These are phyloP conservation scores for Hortaea sp. DNA, from an alignment of 2,329 filamentous ascomycete species.

Conservation along the genomic window DNA sequence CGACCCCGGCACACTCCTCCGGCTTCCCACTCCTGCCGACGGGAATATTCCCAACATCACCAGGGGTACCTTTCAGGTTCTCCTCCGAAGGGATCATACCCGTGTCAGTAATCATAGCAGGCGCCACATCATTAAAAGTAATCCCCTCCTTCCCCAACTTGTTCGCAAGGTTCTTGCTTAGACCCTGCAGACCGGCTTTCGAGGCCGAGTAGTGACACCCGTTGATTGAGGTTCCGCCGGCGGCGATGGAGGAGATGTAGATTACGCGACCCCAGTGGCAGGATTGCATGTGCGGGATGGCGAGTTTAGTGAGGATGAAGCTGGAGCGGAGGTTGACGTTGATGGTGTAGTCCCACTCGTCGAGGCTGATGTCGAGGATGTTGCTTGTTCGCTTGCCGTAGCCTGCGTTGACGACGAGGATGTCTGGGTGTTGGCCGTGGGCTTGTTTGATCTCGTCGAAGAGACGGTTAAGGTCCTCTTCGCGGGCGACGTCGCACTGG, in stretches of 20 bases:
- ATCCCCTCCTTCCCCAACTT: slow-evolving; percentile 53
- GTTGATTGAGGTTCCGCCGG: slow-evolving; percentile 54
- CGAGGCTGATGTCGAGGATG: slow-evolving; percentile 47
- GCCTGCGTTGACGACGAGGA: slow-evolving; percentile 57
- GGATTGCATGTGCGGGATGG: slow-evolving; percentile 50
- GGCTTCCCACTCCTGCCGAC: slow-evolving; percentile 48
- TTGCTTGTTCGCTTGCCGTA: slow-evolving; percentile 48
- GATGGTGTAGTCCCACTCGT: slow-evolving; percentile 56
- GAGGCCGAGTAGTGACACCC: slow-evolving; percentile 23
- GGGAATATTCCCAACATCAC: slow-evolving; percentile 50
- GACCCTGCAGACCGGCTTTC: slow-evolving; percentile 44
- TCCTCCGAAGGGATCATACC: slow-evolving; percentile 51
- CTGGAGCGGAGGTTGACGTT: slow-evolving; percentile 53
- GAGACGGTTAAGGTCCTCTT: slow-evolving; percentile 44
- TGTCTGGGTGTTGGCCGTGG: slow-evolving; percentile 51
- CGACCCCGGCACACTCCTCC: slow-evolving; percentile 51
- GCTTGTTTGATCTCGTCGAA: slow-evolving; percentile 44
- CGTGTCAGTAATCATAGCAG: slow-evolving; percentile 53
- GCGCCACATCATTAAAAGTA: slow-evolving; percentile 60
- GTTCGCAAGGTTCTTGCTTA: slow-evolving; percentile 54
- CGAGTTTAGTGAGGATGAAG: slow-evolving; percentile 53
- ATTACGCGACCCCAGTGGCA: slow-evolving; percentile 55
- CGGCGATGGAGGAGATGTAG: slow-evolving; percentile 55
- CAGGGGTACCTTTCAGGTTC: slow-evolving; percentile 32
- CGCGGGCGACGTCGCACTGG: slow-evolving; percentile 47